Base-by-base conservation (phyloP, 805 yeast genomes). In the Candida boleticola region DNA sequence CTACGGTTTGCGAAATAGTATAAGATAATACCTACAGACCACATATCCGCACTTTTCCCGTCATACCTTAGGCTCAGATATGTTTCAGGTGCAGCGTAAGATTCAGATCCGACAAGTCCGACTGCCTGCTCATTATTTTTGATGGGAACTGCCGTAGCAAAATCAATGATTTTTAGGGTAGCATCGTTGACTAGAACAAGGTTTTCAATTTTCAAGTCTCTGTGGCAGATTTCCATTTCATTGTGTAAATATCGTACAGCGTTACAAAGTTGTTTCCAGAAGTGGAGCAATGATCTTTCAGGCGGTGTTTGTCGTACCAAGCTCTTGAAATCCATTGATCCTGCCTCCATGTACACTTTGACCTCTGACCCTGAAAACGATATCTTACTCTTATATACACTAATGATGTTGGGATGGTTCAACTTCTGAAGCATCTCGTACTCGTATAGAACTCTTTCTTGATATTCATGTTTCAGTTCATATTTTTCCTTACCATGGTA, bases 201-300 rank as follows among this genome's bases (percentile, higher is more conserved):
- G 46, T 77, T 77, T 21, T 67, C 76, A 19, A 72, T 58, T 54
- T 77, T 77, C 40, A 77, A 51, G 55, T 77, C 83, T 31, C 82
- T 59, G 51, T 77, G 82, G 44, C 74, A 68, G 13, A 74, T 48
- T 19, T 57, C 55, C 3, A 41, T 26, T 2, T 41, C 37, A 7
- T 21, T 26, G 45, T 77, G 82, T 32, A 77, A 45, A 50, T 64
- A 68, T 1, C 35, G 14, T 3, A 77, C 49, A 0, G 70, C 80
- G 2, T 32, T 23, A 14, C 66, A 52, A 3, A 74, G 41, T 51
- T 77, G 82, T 41, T 60, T 63, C 68, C 73, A 71, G 32, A 63
- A 55, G 40, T 71, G 58, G 16, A 62, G 38, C 27, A 55, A 40
- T 21, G 55, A 60, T 2, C 25, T 43, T 9, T 18, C 29, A 27